Percentiles rank a stretch among this genome's conserved stretches.
Evolutionary conservation across 176 grass and related monocot species (phyloP).

Genomic region (Urochloa ruziziensis): DNA sequence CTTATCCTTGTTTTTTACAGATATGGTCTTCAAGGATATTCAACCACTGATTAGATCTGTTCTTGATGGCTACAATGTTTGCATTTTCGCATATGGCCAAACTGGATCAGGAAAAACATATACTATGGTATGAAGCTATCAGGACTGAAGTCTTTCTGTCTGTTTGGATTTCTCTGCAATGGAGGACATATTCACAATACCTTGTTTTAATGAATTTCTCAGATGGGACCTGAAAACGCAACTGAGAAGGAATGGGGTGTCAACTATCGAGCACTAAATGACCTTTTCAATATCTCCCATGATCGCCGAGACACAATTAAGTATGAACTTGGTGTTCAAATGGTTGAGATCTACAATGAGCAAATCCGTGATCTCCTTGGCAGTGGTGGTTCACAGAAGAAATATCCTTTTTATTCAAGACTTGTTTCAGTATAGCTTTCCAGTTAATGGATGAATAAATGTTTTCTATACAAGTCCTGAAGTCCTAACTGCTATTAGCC

Average conservation of each 20-base stretch:
- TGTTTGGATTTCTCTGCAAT: slow-evolving; percentile 9
- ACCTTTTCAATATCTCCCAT: slow-evolving; percentile 76
- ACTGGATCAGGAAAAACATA: slow-evolving; percentile 98
- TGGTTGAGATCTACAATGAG: slow-evolving; percentile 98
- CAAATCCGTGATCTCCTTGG: slow-evolving; percentile 85
- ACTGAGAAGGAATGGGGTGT: slow-evolving; percentile 85
- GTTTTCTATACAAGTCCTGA: slow-evolving; percentile 10
- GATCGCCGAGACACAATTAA: slow-evolving; percentile 53
- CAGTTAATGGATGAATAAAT: neutral
- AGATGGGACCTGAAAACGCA: slow-evolving; percentile 71
- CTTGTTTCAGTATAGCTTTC: slow-evolving; percentile 24
- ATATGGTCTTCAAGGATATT: slow-evolving; percentile 80
- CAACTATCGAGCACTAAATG: slow-evolving; percentile 83
- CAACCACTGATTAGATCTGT: slow-evolving; percentile 81
- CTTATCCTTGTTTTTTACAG: slow-evolving; percentile 52
- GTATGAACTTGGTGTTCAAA: slow-evolving; percentile 87
- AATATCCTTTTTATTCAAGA: slow-evolving; percentile 69
- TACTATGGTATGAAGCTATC: slow-evolving; percentile 73
- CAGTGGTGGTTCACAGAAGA: slow-evolving; percentile 66
- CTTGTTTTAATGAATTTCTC: slow-evolving; percentile 27
- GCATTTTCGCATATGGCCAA: slow-evolving; percentile 97
- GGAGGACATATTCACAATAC: slow-evolving; percentile 10
- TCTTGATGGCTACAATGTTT: slow-evolving; percentile 97
- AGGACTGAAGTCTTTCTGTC: slow-evolving; percentile 10
- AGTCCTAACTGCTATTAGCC: neutral